Evolutionary conservation across 2,329 filamentous ascomycete species (phyloP).

Genomic region (Dactylonectria estremocensis): DNA sequence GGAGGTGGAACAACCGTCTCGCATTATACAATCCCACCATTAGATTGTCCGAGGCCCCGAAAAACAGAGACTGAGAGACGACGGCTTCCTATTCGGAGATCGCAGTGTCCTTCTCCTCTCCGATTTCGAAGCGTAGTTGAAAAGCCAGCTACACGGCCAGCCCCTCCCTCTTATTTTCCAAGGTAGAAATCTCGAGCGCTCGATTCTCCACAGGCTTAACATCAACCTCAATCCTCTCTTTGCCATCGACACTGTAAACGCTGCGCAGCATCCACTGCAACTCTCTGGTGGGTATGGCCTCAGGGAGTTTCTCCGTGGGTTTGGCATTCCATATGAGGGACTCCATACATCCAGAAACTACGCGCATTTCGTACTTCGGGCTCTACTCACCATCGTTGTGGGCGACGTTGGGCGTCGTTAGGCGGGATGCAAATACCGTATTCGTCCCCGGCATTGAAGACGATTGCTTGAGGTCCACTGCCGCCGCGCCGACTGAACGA

Average conservation of each 20-base stretch:
- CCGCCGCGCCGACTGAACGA: background rate
- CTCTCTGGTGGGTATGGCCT: constrained; percentile 44
- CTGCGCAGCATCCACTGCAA: constrained; percentile 43
- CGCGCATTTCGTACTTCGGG: constrained; percentile 43
- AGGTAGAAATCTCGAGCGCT: constrained; percentile 19
- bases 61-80: background rate
- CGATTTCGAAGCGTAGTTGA: constrained; percentile 6
- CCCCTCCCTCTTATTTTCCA: constrained; percentile 30
- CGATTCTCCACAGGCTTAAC: constrained; percentile 29
- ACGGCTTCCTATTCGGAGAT: constrained; percentile 30
- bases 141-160: background rate
- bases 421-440: background rate
- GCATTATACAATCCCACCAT: constrained; percentile 20
- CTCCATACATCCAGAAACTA: constrained; percentile 48
- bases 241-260: constrained; percentile 46
- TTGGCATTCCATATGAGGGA: constrained; percentile 36
- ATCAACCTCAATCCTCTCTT: constrained; percentile 39
- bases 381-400: constrained; percentile 18
- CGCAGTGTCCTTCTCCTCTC: background rate
- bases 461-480: constrained; percentile 4
- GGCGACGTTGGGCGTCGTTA: constrained; percentile 11
- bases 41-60: constrained; percentile 13
- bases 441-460: constrained; percentile 10
- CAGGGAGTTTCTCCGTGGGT: constrained; percentile 38
- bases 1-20: constrained; percentile 11